Evolutionary conservation across 495 filamentous ascomycete species (phyloP), one percentile per base, ranked within the genome.

Genomic region (Pseudoneurospora amorphoporcata): DNA sequence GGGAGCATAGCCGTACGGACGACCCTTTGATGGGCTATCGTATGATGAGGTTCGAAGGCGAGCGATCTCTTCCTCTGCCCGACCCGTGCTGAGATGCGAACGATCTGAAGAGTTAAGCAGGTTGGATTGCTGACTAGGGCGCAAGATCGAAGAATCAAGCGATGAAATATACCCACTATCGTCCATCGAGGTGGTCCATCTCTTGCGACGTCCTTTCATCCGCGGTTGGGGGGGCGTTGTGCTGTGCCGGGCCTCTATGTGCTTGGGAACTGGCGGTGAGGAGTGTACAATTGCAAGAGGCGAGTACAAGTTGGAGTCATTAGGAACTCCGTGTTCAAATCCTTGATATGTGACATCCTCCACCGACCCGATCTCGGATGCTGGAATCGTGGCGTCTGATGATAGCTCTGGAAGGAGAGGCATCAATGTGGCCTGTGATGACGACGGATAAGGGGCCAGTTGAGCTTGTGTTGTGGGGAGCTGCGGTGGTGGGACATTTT

Each of bases 91-190:
- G 71, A 94, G 89, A 68, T 89, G 88, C 39, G 90, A 91, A 17
- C 90, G 90, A 61, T 93, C 92, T 39, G 90, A 86, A 3, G 92
- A 93, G 9, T 90, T 91, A 71, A 91, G 82, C 3, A 92, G 85
- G 72, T 88, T 84, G 41, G 83, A 78, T 70, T 88, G 88, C 71
- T 82, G 82, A 70, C 89, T 88, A 38, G 91, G 89, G 40, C 94
- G 87, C 75, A 92, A 85, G n/a, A 86, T 93, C 0, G 95, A 98
- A 1, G 95, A 98, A 61, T 98, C 95, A n/a, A 99, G 83, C 0
- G 95, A 98, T 2, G 95, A 99, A 76, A 97, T 97, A 80, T 98
- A 99, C 12, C 95, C 95, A 79, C 94, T 97, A 77, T 99, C 95
- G 75, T 97, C 94, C 83, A 97, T 89, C 16, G 89, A 88, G 4